Evolutionary conservation across 768 basidiomycete genomes (phyloP), one percentile per base, ranked within the genome.

Genomic region (Hemileccinum rubropunctum): DNA sequence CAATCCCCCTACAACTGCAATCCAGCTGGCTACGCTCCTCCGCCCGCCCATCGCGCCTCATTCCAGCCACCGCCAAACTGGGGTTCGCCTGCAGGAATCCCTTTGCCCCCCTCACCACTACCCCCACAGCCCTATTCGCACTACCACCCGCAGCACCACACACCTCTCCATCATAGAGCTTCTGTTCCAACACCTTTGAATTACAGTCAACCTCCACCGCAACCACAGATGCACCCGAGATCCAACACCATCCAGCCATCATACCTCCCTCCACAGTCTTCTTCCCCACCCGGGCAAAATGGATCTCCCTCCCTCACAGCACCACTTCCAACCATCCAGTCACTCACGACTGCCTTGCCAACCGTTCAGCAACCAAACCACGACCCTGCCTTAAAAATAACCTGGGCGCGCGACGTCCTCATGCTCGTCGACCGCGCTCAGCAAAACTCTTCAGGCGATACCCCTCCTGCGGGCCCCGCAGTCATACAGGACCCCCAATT

Each of bases 351-450:
- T 0, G 81, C 79, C 1, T 61, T 80, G 0, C 65, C 71, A 4
- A 65, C 77, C 12, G 69, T 88, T 20, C 82, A 85, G 46, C 68
- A 74, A 2, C 77, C 84, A 1, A 61, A 61, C 34, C 77, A 79
- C 50, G 82, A 84, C 57, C 84, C 86, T 3, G 63, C 71, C 0
- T 74, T 82, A 37, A 82, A 83, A 58, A 66, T 95, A 6, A 73
- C 78, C 23, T 98, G 93, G 92, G 81, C 82, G 14, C 76, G 89
- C 42, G 91, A 95, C 54, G 88, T 95, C 48, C 67, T 94, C 50
- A 80, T 83, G 59, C 81, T 95, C 50, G 81, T 90, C 47, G 88
- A 95, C 45, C 78, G 82, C 46, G 43, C 55, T 12, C 58, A 66
- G 42, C 59, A 76, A 4, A 66, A 70, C 45, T 67, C 74, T 0